A percentile compares a stretch with the other conserved stretches of the same genome.
Conservation (phyloP, 768 basidiomycete species). For the Mycena alexandri region DNA sequence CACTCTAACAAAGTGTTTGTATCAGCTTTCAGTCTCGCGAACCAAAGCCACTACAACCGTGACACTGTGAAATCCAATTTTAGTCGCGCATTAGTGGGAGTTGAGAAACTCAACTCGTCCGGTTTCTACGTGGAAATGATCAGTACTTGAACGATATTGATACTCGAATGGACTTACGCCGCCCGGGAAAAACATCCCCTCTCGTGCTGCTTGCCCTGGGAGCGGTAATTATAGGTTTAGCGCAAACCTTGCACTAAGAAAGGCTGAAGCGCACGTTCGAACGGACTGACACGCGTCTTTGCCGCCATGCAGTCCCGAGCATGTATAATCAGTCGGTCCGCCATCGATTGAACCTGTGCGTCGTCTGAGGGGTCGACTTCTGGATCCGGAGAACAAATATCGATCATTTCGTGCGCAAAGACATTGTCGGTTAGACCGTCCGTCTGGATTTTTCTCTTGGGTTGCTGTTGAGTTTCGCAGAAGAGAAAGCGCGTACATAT, state of each 20-base stretch:
- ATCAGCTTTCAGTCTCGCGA: conserved; percentile 23
- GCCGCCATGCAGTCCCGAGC: conserved; percentile 64
- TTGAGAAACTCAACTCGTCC: conserved; percentile 30
- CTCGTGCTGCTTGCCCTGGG: conserved; percentile 32
- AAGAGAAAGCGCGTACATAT: conserved; percentile 23
- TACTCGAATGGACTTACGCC: conserved; percentile 24
- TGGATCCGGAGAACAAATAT: conserved; percentile 49
- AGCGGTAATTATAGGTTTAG: neutral
- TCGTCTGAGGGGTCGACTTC: conserved; percentile 33
- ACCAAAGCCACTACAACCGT: conserved; percentile 35
- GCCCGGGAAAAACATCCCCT: conserved; percentile 38
- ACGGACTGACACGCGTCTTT: conserved; percentile 61
- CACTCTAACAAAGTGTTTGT: neutral
- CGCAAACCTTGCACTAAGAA: neutral
- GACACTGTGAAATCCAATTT: conserved; percentile 19
- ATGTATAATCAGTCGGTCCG: conserved; percentile 66
- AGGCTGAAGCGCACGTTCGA: conserved; percentile 56
- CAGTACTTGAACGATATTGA: neutral
- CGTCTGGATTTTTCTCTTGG: conserved; percentile 20
- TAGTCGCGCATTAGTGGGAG: neutral
- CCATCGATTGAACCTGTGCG: conserved; percentile 62
- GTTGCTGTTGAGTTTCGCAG: neutral
- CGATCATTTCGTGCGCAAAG: conserved; percentile 33
- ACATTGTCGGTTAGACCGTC: conserved; percentile 39
- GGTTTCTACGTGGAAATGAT: conserved; percentile 30